Conservation (phyloP, 2,329 filamentous ascomycete genomes). For the Zarea fungicola region DNA sequence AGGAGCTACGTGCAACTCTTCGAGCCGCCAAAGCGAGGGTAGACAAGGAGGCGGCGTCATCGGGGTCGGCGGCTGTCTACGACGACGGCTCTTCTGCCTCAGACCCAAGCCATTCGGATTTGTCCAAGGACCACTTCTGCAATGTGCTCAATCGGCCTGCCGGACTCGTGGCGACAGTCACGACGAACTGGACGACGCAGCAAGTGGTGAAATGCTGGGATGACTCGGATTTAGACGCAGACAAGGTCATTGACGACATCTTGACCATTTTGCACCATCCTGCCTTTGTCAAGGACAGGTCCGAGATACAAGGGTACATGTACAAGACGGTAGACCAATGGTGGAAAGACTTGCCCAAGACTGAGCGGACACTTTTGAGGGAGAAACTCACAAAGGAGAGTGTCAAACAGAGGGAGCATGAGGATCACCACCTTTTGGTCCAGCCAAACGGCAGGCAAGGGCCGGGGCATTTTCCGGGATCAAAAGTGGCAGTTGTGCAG, state of each 20-base stretch:
- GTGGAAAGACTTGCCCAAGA: constrained; percentile 48
- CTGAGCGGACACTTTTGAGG: constrained; percentile 20
- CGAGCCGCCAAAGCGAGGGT: constrained; percentile 34
- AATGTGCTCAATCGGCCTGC: constrained; percentile 49
- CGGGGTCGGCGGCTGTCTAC: constrained; percentile 54
- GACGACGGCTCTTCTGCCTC: constrained; percentile 65
- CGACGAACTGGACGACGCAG: constrained; percentile 25
- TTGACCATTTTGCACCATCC: constrained; percentile 81
- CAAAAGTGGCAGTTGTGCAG: constrained; percentile 19
- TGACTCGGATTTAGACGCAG: constrained; percentile 66
- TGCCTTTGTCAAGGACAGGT: constrained; percentile 62
- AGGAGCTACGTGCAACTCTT: constrained; percentile 69
- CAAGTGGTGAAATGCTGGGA: constrained; percentile 54
- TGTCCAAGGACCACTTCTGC: constrained; percentile 76
- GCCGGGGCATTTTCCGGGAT: constrained; percentile 23
- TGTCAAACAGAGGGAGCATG: constrained; percentile 21
- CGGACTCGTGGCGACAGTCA: constrained; percentile 24
- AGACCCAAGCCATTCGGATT: constrained; percentile 70
- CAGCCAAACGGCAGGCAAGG: constrained; percentile 20
- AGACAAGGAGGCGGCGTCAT: constrained; percentile 40
- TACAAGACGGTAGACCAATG: constrained; percentile 72
- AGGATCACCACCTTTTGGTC: constrained; percentile 23
- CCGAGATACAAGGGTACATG: constrained; percentile 78
- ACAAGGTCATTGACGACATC: constrained; percentile 72
- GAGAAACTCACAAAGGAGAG: constrained; percentile 23